Evolutionary conservation across 1,284 basidiomycete genomes (phyloP), one percentile per base, ranked within the genome.

Genomic region (Pisolithus thermaeus): DNA sequence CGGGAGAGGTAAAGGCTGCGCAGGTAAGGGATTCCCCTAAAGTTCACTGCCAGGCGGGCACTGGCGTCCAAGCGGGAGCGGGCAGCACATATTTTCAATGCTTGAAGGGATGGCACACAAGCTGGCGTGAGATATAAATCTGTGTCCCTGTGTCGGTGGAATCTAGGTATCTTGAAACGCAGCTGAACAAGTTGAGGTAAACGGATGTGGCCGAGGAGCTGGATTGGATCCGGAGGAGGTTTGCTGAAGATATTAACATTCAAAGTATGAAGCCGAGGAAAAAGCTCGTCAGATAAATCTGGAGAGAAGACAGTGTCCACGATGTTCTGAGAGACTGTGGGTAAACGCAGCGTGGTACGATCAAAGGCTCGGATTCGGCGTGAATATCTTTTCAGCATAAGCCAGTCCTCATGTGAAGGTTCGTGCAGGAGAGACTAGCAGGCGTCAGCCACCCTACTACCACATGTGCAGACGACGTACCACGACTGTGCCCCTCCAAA

Each of bases 201-300:
- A 20, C 69, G 37, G 42, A 67, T 9, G 8, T 52, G 27, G 2
- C 50, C 52, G 43, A 65, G 45, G 2, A 66, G n/a, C 20, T 54
- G 50, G 48, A 67, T 51, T 49, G 59, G 55, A 1, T 60, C 46
- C 18, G 52, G 54, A 18, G 52, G 23, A 16, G 52, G 25, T 18
- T 58, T 58, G 0, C 67, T 64, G 18, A 65, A 46, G 22, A 68
- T 53, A 11, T 64, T 57, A 28, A 62, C 67, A 45, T 65, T 66
- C 9, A 65, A 53, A 18, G 47, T 40, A 22, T 46, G 53, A 16
- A 66, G 64, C 36, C 46, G 61, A 11, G 67, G 64, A 35, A 69
- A 62, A 14, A 69, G 37, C 1, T 28, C 4, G 39, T 52, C 50
- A n/a, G 65, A 63, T 52, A 56, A 52, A 20, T 54, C 53, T 1